Percentiles rank a stretch among this genome's conserved stretches.
These are phyloP conservation scores for Solanum pennellii DNA, from an alignment of 257 asterid species.

Conservation along the genomic window DNA sequence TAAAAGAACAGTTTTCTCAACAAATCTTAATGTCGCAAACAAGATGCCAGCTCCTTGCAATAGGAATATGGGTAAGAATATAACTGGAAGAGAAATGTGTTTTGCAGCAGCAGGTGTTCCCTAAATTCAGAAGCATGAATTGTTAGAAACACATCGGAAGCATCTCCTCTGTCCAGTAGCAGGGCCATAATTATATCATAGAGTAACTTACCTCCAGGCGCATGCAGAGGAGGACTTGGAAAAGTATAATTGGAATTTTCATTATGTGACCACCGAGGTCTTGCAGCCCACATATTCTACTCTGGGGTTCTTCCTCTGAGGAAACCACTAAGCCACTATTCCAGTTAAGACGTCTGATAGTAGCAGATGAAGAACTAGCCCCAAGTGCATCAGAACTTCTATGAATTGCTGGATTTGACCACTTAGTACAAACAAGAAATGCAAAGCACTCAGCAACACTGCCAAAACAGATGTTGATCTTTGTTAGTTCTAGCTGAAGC, in stretches of 20 bases:
- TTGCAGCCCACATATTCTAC: conserved; percentile 66
- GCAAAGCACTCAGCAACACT: conserved; percentile 99
- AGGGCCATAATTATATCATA: not conserved
- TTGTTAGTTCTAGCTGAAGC: conserved; percentile 14
- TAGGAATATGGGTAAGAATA: conserved; percentile 80
- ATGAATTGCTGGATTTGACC: conserved; percentile 95
- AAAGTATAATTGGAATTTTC: conserved; percentile 78
- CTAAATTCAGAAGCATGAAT: conserved; percentile 30
- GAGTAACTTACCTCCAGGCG: conserved; percentile 60
- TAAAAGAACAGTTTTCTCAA: conserved; percentile 58
- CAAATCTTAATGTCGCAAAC: conserved; percentile 48
- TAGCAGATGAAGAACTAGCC: conserved; percentile 64
- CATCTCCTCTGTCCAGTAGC: not conserved
- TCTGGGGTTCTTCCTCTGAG: conserved; percentile 49
- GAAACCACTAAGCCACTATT: conserved; percentile 62
- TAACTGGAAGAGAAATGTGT: conserved; percentile 56
- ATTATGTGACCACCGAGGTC: conserved; percentile 95
- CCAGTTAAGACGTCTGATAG: conserved; percentile 69
- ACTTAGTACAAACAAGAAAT: conserved; percentile 95
- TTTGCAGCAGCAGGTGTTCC: conserved; percentile 77
- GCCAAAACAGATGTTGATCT: conserved; percentile 8
- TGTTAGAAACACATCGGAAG: not conserved
- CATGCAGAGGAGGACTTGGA: conserved; percentile 95
- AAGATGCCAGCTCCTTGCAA: conserved; percentile 82
- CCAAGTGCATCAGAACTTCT: conserved; percentile 47